These are phyloP conservation scores for Sclerotinia borealis DNA, from an alignment of 2,329 filamentous ascomycete species.

Conservation along the genomic window DNA sequence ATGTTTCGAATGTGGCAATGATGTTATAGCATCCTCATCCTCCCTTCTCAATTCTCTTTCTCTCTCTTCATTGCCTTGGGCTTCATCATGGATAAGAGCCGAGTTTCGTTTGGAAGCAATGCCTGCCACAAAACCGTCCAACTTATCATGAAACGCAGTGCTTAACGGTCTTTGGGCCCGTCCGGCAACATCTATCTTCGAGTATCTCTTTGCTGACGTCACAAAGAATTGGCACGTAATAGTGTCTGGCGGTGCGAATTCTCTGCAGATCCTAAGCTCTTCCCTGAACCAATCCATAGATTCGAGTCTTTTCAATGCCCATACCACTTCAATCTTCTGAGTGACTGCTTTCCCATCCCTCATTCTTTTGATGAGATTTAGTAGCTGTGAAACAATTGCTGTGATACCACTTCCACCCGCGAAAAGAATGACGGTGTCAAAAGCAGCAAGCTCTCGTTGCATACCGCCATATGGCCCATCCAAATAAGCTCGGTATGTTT, in stretches of 20 bases:
- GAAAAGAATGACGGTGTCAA: conserved; percentile 88
- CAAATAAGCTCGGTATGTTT: conserved; percentile 86
- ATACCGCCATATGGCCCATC: conserved; percentile 95
- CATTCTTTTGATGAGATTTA: conserved; percentile 95
- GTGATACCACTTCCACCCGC: conserved; percentile 94
- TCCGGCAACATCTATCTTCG: conserved; percentile 30
- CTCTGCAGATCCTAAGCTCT: conserved; percentile 84
- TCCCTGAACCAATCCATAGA: conserved; percentile 98
- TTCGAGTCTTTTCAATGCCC: conserved; percentile 84
- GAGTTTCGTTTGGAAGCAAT: conserved; percentile 85
- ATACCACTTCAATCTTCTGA: conserved; percentile 84
- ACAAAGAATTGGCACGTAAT: conserved; percentile 95
- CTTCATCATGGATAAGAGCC: conserved; percentile 74
- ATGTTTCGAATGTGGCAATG: conserved; percentile 65
- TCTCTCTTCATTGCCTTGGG: conserved; percentile 69
- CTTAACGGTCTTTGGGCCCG: conserved; percentile 60
- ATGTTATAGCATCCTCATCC: conserved; percentile 78
- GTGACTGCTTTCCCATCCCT: conserved; percentile 91
- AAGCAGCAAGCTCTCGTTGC: conserved; percentile 81
- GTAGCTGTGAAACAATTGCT: conserved; percentile 81
- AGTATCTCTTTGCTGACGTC: conserved; percentile 59
- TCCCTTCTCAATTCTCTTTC: conserved; percentile 75
- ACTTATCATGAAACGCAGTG: conserved; percentile 73
- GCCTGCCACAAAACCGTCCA: conserved; percentile 81
- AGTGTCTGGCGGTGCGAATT: conserved; percentile 79